Conservation (phyloP, 305 asterid species). For the Fraxinus xanthoxyloides region DNA sequence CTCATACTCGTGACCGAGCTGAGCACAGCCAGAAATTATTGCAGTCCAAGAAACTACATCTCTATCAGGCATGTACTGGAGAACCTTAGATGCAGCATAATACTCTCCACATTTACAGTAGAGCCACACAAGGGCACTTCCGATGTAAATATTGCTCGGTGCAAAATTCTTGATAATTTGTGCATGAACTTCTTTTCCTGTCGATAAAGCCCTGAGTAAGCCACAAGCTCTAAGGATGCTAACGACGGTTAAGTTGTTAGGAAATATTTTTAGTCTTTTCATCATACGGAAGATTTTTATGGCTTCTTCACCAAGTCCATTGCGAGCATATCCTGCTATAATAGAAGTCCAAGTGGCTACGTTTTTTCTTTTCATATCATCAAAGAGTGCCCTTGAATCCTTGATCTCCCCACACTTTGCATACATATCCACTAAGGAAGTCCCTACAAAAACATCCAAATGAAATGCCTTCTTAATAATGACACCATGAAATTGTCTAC, state of each 20-base stretch:
- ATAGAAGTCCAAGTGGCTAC: conserved; percentile 74
- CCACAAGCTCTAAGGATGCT: conserved; percentile 80
- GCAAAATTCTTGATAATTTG: conserved; percentile 54
- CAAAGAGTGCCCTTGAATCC: conserved; percentile 53
- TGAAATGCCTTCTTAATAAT: conserved; percentile 54
- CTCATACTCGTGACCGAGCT: conserved; percentile 69
- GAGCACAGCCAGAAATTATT: conserved; percentile 80
- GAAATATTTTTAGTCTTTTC: conserved; percentile 51
- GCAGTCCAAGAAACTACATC: conserved; percentile 95
- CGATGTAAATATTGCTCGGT: conserved; percentile 50
- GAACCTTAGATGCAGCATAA: conserved; percentile 62
- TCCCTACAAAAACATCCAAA: conserved; percentile 62
- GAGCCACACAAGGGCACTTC: conserved; percentile 81
- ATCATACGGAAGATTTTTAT: conserved; percentile 54
- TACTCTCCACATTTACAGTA: conserved; percentile 73
- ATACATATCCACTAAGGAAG: conserved; percentile 75
- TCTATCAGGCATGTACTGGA: conserved; percentile 56
- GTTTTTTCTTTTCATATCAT: conserved; percentile 63
- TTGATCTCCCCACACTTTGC: conserved; percentile 70
- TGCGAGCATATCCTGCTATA: conserved; percentile 80
- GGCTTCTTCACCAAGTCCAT: conserved; percentile 67
- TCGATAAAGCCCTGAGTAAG: conserved; percentile 41
- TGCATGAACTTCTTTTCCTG: conserved; percentile 74
- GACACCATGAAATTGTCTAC: conserved; percentile 64
- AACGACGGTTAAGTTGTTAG: conserved; percentile 67